phyloP scores from a whole-genome alignment of 805 yeast species.

The Lipomyces orientalis region DNA sequence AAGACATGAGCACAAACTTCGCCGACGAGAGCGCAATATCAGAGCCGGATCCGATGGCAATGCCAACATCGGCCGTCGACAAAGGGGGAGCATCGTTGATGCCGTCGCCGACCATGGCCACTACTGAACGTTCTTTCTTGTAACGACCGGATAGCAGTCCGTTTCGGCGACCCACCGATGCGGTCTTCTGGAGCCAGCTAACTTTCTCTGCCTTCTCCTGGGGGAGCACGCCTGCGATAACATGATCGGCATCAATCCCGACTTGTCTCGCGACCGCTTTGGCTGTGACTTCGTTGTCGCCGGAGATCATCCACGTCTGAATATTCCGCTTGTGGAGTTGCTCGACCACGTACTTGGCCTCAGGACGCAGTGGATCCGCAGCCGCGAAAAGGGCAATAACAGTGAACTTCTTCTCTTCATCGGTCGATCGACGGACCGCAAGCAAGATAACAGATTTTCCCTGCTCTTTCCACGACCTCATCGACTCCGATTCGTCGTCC shows the following conservation, averaged over 20 bases:
- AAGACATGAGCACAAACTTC: slow-evolving; percentile 67
- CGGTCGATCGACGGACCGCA: slow-evolving; percentile 46
- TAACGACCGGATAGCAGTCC: slow-evolving; percentile 33
- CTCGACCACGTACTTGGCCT: slow-evolving; percentile 58
- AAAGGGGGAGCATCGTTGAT: slow-evolving; percentile 84
- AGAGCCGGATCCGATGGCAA: slow-evolving; percentile 77
- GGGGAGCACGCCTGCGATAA: slow-evolving; percentile 75
- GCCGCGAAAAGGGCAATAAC: slow-evolving; percentile 59
- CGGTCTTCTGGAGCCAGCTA: slow-evolving; percentile 58
- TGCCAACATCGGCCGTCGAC: slow-evolving; percentile 75
- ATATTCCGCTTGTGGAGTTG: slow-evolving; percentile 52
- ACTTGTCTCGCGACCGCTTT: slow-evolving; percentile 66
- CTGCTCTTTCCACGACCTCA: slow-evolving; percentile 62
- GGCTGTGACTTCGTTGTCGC: slow-evolving; percentile 73
- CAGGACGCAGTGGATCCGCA: slow-evolving; percentile 60
- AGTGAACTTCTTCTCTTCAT: slow-evolving; percentile 46
- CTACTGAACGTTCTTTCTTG: slow-evolving; percentile 46
- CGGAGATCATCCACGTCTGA: slow-evolving; percentile 76
- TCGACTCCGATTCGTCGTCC: slow-evolving; percentile 45
- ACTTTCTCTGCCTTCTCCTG: slow-evolving; percentile 70
- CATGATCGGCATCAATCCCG: slow-evolving; percentile 58
- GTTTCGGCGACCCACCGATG: slow-evolving; percentile 36
- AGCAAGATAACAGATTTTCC: slow-evolving; percentile 69
- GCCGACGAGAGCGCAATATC: slow-evolving; percentile 77
- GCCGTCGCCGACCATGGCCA: slow-evolving; percentile 86